Evolutionary conservation across 257 asterid genomes (phyloP).

Genomic region (Solanum ahanhuiri): DNA sequence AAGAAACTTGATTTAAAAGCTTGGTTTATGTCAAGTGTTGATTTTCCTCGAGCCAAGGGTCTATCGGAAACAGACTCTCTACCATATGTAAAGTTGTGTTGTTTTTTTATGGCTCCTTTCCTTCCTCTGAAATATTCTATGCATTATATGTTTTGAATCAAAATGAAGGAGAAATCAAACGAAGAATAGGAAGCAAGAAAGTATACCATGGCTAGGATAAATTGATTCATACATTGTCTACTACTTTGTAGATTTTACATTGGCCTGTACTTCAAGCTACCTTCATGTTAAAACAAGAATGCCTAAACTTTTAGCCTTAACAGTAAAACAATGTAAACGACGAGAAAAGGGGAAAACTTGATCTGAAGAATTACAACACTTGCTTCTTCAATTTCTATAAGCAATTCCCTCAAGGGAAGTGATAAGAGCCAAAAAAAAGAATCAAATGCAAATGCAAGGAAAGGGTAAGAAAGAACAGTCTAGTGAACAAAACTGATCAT

Average conservation of each 20-base stretch:
- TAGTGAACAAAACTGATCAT: conserved; percentile 1
- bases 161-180: not conserved
- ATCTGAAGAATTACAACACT: not conserved
- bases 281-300: not conserved
- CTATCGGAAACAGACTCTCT: too few relatives aligned
- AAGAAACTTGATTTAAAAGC: not conserved
- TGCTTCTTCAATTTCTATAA: not conserved
- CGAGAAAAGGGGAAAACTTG: not conserved
- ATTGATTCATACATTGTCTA: not conserved
- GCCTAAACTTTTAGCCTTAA: not conserved
- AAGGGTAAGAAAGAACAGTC: not conserved
- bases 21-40: not conserved
- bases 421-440: not conserved
- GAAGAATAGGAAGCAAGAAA: not conserved
- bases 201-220: not conserved
- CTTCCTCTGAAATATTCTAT: not conserved
- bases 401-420: not conserved
- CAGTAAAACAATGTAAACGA: not conserved
- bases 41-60: not conserved
- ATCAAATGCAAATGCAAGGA: conserved; percentile 19
- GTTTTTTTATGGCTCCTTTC: not conserved
- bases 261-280: not conserved
- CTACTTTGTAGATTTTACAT: not conserved
- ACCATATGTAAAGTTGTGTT: not conserved
- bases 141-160: not conserved